A percentile compares a stretch with the other conserved stretches of the same genome.
These are phyloP conservation scores for Alternaria dauci DNA, from an alignment of 2,329 filamentous ascomycete genomes.

Conservation along the genomic window DNA sequence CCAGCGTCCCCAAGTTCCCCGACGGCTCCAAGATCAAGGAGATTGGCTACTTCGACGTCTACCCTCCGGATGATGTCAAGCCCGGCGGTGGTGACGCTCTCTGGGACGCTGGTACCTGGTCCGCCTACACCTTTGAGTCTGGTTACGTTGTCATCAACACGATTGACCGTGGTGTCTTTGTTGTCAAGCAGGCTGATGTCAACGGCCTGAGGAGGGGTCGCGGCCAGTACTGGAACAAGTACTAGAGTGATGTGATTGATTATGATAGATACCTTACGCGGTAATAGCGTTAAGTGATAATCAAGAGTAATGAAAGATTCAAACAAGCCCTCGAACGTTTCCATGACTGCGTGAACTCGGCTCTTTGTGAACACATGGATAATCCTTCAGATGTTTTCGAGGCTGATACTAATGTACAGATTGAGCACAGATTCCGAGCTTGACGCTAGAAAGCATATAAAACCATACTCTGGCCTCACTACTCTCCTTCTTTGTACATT, in stretches of 20 bases:
- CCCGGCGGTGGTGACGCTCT: constrained; percentile 48
- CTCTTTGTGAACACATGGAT: neutral
- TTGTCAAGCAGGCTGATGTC: constrained; percentile 37
- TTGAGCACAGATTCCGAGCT: neutral
- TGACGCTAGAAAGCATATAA: neutral
- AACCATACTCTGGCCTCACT: neutral
- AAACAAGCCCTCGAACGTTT: neutral
- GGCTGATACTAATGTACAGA: neutral
- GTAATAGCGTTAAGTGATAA: neutral
- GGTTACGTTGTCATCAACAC: constrained; percentile 60
- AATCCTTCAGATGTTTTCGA: neutral
- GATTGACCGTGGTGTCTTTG: constrained; percentile 56
- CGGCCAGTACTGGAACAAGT: constrained; percentile 37
- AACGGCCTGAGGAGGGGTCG: constrained; percentile 36
- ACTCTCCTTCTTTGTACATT: neutral
- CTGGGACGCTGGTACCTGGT: constrained; percentile 56
- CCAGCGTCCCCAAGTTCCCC: constrained; percentile 49
- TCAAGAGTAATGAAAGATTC: neutral
- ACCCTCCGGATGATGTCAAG: constrained; percentile 51
- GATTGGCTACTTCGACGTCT: constrained; percentile 55
- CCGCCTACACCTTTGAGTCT: constrained; percentile 52
- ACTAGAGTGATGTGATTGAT: neutral
- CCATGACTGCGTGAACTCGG: neutral
- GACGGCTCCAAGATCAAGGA: constrained; percentile 52
- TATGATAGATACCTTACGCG: neutral